Evolutionary conservation across 768 basidiomycete genomes (phyloP).

Genomic region (Suillus plorans): DNA sequence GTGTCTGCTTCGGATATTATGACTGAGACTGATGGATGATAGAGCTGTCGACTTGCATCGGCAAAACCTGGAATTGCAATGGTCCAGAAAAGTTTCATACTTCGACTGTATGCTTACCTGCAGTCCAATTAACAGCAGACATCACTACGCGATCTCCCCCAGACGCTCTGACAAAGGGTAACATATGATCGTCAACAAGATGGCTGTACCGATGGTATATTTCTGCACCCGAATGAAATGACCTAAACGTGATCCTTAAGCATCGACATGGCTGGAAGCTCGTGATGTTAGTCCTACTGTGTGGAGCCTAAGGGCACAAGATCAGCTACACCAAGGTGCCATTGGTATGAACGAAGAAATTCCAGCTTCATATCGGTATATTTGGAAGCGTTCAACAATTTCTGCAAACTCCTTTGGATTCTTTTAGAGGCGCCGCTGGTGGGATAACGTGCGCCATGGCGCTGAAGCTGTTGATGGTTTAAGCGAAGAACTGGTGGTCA

Average conservation of each 20-base stretch:
- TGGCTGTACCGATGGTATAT: constrained; percentile 54
- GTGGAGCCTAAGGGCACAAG: constrained; percentile 67
- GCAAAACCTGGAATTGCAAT: constrained; percentile 52
- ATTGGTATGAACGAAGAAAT: constrained; percentile 62
- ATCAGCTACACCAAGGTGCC: constrained; percentile 54
- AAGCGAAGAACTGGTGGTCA: not conserved
- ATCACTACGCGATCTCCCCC: constrained; percentile 58
- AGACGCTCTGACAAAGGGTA: constrained; percentile 57
- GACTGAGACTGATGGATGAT: constrained; percentile 51
- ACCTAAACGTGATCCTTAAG: constrained; percentile 28
- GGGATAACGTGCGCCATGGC: constrained; percentile 81
- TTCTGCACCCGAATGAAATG: constrained; percentile 50
- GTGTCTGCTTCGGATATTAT: constrained; percentile 46
- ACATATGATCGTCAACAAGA: constrained; percentile 40
- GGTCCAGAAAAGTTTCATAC: constrained; percentile 3
- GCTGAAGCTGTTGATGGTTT: constrained; percentile 54
- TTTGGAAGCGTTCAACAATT: constrained; percentile 47
- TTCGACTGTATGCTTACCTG: constrained; percentile 38
- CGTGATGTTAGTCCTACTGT: constrained; percentile 43
- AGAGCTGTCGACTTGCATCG: constrained; percentile 44
- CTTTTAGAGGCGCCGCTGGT: constrained; percentile 45
- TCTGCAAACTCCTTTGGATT: constrained; percentile 50
- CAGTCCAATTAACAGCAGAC: constrained; percentile 70
- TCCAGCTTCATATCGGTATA: constrained; percentile 46
- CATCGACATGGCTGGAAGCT: not conserved